Evolutionary conservation across 257 asterid genomes (phyloP), one percentile per base, ranked within the genome.

Genomic region (Oldenlandia corymbosa): DNA sequence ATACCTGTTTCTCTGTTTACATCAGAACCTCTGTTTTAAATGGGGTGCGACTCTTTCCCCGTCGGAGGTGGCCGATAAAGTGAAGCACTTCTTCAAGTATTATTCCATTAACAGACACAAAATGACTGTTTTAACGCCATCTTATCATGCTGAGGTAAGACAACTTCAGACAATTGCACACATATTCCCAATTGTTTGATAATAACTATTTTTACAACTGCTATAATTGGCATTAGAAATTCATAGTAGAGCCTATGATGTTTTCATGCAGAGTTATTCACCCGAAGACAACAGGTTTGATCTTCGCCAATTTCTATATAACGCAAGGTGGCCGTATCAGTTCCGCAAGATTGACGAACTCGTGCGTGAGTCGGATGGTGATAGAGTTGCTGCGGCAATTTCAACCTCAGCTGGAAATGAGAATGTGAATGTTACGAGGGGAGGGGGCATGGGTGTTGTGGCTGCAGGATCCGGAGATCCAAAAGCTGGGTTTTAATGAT

Each of bases 221-320:
- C 45, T 57, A 10, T 57, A 31, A 57, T 17, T 57, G 9, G n/a
- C 27, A 32, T 34, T 9, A 7, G 0, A 3, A n/a, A 11, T 5
- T 30, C 39, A 0, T 1, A n/a, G 20, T 31, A 34, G 39, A 16
- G 21, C 10, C 5, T 34, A 62, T 67, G 21, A 0, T 5, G 62
- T 32, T 31, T 21, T n/a, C n/a, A 20, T 65, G 75, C 83, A 79
- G 88, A 76, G 84, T 64, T 92, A 92, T 73, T 92, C 96, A 2
- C 97, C 94, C 0, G 99, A 92, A 66, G 98, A 92, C 68, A 92
- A 92, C 63, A 87, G 98, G 74, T 89, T 79, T 54, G 97, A 92
- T 76, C 90, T 87, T 53, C 96, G 96, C 65, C 97, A 92, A 55
- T 92, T 92, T 68, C 79, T 89, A 30, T 92, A 89, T 76, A 92